A percentile compares a stretch with the other conserved stretches of the same genome.
Evolutionary conservation across 495 filamentous ascomycete species (phyloP).

Genomic region (Achaetomiella virescens): DNA sequence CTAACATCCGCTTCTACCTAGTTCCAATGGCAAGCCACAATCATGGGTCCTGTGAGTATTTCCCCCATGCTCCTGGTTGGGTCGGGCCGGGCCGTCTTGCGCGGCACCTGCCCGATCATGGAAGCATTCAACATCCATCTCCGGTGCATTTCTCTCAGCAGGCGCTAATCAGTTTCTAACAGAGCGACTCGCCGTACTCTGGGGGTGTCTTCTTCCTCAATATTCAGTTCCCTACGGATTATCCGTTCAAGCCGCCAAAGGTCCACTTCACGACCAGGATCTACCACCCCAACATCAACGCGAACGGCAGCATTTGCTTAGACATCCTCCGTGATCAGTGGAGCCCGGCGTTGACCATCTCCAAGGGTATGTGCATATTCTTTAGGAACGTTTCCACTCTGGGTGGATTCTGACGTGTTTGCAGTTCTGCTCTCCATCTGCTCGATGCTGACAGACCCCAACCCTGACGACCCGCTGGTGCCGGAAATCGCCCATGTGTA

Average conservation of each 20-base stretch:
- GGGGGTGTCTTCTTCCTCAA: slow-evolving; percentile 97
- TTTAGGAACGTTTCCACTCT: too few relatives aligned
- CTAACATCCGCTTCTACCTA: slow-evolving; percentile 41
- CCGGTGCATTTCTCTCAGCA: neutral
- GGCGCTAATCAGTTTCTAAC: slow-evolving; percentile 15
- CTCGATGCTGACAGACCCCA: slow-evolving; percentile 99
- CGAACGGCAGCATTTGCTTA: slow-evolving; percentile 97
- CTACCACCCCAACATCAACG: slow-evolving; percentile 99
- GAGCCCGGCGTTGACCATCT: slow-evolving; percentile 97
- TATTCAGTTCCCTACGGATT: slow-evolving; percentile 99
- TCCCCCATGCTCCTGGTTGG: neutral
- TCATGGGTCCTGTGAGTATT: slow-evolving; percentile 94
- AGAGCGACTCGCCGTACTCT: slow-evolving; percentile 93
- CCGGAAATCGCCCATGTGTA: slow-evolving; percentile 99
- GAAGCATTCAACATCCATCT: neutral
- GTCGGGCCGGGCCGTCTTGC: neutral
- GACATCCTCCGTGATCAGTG: slow-evolving; percentile 98
- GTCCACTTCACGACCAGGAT: slow-evolving; percentile 99
- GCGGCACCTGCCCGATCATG: neutral
- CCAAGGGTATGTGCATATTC: slow-evolving; percentile 67
- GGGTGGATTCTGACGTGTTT: neutral
- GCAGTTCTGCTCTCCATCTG: slow-evolving; percentile 95
- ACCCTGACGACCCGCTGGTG: slow-evolving; percentile 96
- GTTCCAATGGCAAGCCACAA: slow-evolving; percentile 99
- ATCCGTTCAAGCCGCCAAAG: slow-evolving; percentile 99